Evolutionary conservation across 345 rosid species (phyloP).

Genomic region (Limnanthes douglasii): DNA sequence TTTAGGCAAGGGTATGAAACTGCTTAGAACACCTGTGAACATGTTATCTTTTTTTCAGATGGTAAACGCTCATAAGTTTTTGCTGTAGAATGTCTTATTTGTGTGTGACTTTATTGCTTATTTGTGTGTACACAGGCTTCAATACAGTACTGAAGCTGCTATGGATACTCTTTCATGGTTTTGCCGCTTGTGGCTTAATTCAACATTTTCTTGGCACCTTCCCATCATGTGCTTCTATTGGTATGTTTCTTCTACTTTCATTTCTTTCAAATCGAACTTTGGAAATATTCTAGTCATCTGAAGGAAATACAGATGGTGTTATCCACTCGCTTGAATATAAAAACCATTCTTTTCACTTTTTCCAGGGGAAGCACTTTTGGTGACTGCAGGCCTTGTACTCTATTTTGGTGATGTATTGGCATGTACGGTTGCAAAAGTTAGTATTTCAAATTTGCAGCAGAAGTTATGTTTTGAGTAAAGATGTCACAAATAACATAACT

Average conservation of each 20-base stretch:
- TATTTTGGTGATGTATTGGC: slow-evolving; percentile 84
- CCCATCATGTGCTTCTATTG: slow-evolving; percentile 80
- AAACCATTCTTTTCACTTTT: slow-evolving; percentile 1
- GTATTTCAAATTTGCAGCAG: slow-evolving; percentile 9
- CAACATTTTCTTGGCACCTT: slow-evolving; percentile 59
- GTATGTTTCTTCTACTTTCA: slow-evolving; percentile 23
- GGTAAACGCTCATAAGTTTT: background rate
- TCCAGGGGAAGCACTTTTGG: slow-evolving; percentile 78
- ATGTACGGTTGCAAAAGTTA: slow-evolving; percentile 56
- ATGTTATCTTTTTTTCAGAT: background rate
- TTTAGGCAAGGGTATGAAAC: background rate
- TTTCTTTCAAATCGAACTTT: too few species aligned
- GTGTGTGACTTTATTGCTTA: background rate
- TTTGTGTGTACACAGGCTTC: slow-evolving; percentile 28
- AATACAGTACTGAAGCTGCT: slow-evolving; percentile 29
- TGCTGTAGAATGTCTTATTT: background rate
- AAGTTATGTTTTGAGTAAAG: slow-evolving; percentile 6
- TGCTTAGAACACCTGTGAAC: too few species aligned
- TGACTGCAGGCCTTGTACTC: slow-evolving; percentile 77
- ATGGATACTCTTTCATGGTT: slow-evolving; percentile 74
- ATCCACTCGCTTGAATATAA: too few species aligned
- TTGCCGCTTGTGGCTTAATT: slow-evolving; percentile 49
- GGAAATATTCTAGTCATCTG: too few species aligned
- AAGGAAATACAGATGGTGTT: too few species aligned
- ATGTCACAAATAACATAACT: too few species aligned